Conservation (phyloP, 306 rosid genomes). For the Citrullus mucosospermus region DNA sequence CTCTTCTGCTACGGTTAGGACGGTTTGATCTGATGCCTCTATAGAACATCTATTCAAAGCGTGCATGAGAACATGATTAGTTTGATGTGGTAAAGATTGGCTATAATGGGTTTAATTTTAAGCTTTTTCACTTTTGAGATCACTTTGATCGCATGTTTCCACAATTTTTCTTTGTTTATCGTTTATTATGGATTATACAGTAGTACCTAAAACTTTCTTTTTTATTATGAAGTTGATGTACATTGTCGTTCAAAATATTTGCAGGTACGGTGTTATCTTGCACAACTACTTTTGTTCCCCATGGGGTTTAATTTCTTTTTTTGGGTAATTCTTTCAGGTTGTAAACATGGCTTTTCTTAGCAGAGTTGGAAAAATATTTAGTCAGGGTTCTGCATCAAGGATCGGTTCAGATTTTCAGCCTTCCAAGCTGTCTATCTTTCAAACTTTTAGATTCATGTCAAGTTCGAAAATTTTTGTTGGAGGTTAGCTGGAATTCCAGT, state of each 20-base stretch:
- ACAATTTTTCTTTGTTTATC: background rate
- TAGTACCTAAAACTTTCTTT: background rate
- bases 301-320: background rate
- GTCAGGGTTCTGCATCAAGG: constrained; percentile 37
- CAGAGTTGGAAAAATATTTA: constrained; percentile 56
- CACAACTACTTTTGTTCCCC: background rate
- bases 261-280: background rate
- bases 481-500: constrained; percentile 27
- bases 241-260: background rate
- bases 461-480: constrained; percentile 68
- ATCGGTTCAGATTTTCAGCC: constrained; percentile 28
- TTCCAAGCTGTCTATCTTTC: constrained; percentile 35
- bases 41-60: background rate
- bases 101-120: background rate
- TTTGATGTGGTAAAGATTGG: background rate
- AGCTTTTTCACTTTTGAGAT: background rate
- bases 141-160: background rate
- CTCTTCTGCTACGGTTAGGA: background rate
- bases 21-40: background rate
- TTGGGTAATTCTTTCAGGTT: constrained; percentile 11
- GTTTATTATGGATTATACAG: background rate
- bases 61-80: background rate
- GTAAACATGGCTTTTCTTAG: constrained; percentile 66
- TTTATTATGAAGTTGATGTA: background rate
- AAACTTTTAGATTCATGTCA: constrained; percentile 61